Evolutionary conservation across 257 asterid species (phyloP), one percentile per base, ranked within the genome.

Genomic region (Primulina huaijiensis): DNA sequence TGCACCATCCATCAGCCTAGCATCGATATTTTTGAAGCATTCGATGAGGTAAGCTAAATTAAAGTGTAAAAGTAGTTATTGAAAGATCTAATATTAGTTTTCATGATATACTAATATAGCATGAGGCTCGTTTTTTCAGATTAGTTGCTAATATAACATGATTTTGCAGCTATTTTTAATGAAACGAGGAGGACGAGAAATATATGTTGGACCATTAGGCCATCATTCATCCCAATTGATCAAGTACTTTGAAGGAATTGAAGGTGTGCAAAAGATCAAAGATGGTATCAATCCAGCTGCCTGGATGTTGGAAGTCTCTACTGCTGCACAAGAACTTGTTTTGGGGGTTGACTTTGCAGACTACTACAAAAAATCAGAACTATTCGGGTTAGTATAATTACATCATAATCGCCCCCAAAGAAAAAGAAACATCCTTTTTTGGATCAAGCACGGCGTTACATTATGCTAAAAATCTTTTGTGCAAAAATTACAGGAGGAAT

Each of bases 1-100:
- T 87, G 90, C 83, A 87, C 92, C 53, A 84, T 87, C 72, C 90
- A 87, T 75, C 88, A 79, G 74, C 92, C 92, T 10, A 84, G 87
- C 83, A 84, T 84, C 0, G 86, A 87, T 79, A 87, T 87, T 53
- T 87, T 87, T 70, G 92, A 87, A 81, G 85, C 85, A 46, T 87
- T 87, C 59, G 86, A 87, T 25, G 90, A 87, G 88, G 90, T 83
- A 46, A 19, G 4, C 7, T 4, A 30, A 5, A 29, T 21, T 29
- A 50, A 52, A 60, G 55, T 33, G 7, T 60, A 38, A 29, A 61
- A 40, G 7, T 46, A 20, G 40, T 67, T 50, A 35, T 19, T 6
- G n/a, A 4, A 65, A 43, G 46, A 17, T 29, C 64, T 23, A 12
- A 31, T 23, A 33, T 9, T 62, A 46, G 37, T 30, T 52, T n/a